These are phyloP conservation scores for Cryptococcus sp. DNA, from an alignment of 1,284 basidiomycete species.

Conservation along the genomic window DNA sequence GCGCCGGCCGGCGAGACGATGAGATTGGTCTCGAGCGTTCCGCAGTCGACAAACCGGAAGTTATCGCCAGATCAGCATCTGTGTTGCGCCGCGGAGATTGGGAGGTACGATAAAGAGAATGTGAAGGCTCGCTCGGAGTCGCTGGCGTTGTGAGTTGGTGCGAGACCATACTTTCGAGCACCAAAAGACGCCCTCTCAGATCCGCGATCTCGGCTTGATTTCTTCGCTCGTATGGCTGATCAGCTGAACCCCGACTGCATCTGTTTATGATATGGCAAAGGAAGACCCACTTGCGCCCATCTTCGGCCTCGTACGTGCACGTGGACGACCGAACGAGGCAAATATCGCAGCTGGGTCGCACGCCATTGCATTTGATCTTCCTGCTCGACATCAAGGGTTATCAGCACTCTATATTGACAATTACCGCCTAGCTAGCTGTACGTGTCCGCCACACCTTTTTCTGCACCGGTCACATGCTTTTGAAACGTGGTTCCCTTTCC, in stretches of 20 bases:
- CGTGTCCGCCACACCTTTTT: conserved; percentile 4
- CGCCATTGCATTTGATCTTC: background rate
- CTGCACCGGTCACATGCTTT: conserved; percentile 7
- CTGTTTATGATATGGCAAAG: background rate
- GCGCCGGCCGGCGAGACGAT: too few relatives aligned
- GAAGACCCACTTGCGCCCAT: conserved; percentile 5
- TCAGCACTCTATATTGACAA: too few relatives aligned
- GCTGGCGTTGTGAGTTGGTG: background rate
- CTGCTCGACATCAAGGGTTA: background rate
- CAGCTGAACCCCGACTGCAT: background rate
- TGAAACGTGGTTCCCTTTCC: background rate
- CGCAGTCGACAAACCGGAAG: too few relatives aligned
- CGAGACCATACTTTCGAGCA: conserved; percentile 6
- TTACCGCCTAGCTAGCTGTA: background rate
- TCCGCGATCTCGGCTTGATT: conserved; percentile 16
- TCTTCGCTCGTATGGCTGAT: background rate
- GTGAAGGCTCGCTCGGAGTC: background rate
- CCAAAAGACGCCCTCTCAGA: conserved; percentile 13
- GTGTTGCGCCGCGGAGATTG: background rate
- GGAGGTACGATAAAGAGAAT: background rate
- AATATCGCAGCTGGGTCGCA: conserved; percentile 1
- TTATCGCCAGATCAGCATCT: too few relatives aligned
- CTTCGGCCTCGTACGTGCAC: conserved; percentile 8
- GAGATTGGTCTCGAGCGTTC: too few relatives aligned
- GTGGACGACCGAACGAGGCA: conserved; percentile 1